These are phyloP conservation scores for Apiospora saccharicola DNA, from an alignment of 2,329 filamentous ascomycete genomes.

Conservation along the genomic window DNA sequence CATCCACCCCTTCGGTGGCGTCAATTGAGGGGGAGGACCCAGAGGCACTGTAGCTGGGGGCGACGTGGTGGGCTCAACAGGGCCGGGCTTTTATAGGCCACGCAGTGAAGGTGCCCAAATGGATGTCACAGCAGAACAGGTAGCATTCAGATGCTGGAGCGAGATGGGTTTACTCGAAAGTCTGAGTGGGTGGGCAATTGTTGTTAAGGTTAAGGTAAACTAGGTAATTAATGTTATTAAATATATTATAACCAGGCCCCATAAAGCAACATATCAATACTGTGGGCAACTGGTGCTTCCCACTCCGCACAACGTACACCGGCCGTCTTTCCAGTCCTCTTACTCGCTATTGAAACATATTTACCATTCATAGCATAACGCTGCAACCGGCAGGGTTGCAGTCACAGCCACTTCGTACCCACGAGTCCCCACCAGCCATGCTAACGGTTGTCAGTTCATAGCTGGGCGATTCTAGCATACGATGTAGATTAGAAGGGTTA, in stretches of 20 bases:
- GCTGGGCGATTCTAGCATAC: neutral
- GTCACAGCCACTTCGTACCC: neutral
- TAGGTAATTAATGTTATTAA: neutral
- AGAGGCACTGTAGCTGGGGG: constrained; percentile 33
- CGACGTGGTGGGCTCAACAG: constrained; percentile 5
- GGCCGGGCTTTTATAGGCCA: neutral
- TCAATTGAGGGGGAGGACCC: constrained; percentile 42
- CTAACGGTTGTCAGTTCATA: neutral
- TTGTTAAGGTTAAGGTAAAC: constrained; percentile 47
- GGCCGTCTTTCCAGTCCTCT: neutral
- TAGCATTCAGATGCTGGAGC: constrained; percentile 59
- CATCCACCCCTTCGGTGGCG: constrained; percentile 3
- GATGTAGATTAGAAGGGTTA: neutral
- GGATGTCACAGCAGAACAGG: constrained; percentile 52
- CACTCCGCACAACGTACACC: neutral
- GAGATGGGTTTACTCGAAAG: constrained; percentile 61
- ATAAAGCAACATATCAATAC: neutral
- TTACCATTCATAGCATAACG: neutral
- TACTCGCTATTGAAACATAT: constrained; percentile 2
- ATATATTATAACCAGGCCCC: neutral
- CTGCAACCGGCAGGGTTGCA: neutral
- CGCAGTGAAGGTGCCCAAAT: constrained; percentile 38
- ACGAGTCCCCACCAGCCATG: neutral
- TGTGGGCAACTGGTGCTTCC: neutral
- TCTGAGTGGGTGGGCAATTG: constrained; percentile 56